phyloP scores from a whole-genome alignment of 2,329 filamentous ascomycete species.

The Ilyonectria mors-panacis region DNA sequence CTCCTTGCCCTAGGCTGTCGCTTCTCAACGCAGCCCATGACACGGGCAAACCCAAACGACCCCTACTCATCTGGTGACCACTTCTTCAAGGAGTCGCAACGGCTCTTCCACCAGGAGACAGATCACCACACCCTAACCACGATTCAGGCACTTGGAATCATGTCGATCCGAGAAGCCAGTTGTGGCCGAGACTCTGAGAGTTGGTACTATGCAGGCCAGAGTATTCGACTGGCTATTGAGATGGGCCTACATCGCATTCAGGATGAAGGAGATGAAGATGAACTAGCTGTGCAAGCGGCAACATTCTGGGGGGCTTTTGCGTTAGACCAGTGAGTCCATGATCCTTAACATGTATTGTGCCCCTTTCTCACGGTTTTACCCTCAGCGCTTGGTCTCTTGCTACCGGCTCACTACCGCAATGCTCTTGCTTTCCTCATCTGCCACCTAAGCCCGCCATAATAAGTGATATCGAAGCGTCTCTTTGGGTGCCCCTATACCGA shows the following conservation, averaged over 20 bases:
- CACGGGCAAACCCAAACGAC: constrained; percentile 73
- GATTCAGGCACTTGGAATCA: constrained; percentile 81
- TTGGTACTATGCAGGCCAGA: constrained; percentile 81
- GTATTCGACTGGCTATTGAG: constrained; percentile 79
- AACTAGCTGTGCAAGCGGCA: constrained; percentile 70
- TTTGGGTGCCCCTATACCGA: constrained; percentile 73
- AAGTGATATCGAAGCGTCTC: constrained; percentile 70
- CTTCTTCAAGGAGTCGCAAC: constrained; percentile 79
- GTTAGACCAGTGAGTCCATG: constrained; percentile 72
- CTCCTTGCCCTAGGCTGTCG: constrained; percentile 77
- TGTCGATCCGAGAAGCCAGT: constrained; percentile 82
- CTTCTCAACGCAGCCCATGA: constrained; percentile 76
- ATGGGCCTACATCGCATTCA: constrained; percentile 75
- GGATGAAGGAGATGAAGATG: constrained; percentile 66
- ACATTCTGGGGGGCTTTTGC: constrained; percentile 76
- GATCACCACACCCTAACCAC: constrained; percentile 77
- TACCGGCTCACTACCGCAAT: constrained; percentile 73
- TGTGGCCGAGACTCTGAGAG: constrained; percentile 80
- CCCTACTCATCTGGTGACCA: constrained; percentile 78
- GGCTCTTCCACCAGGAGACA: constrained; percentile 70
- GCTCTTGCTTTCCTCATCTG: constrained; percentile 69
- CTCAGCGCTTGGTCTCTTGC: constrained; percentile 75
- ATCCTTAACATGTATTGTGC: background rate
- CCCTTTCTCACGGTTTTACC: constrained; percentile 38
- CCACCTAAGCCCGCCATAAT: constrained; percentile 74